Conservation (phyloP, 2,329 filamentous ascomycete genomes). For the Trichoderma pleuroti region DNA sequence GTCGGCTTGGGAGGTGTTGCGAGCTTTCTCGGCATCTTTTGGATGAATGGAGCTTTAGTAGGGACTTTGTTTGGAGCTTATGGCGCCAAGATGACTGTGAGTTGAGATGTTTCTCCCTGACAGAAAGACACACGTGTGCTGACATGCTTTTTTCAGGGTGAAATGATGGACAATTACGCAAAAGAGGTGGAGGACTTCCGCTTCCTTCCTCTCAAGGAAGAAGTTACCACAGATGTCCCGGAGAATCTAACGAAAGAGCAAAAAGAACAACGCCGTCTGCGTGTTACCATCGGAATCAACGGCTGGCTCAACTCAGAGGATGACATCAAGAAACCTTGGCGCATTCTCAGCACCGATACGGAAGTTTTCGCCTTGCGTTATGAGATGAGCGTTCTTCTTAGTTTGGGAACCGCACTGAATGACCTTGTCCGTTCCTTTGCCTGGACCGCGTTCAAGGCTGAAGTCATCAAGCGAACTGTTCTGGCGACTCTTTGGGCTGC, state of each 20-base stretch:
- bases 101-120: slow-evolving; percentile 14
- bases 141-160: slow-evolving; percentile 46
- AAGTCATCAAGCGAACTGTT: slow-evolving; percentile 71
- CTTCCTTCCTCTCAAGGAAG: slow-evolving; percentile 68
- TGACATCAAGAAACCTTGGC: slow-evolving; percentile 78
- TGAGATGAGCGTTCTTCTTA: slow-evolving; percentile 73
- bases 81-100: slow-evolving; percentile 67
- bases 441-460: slow-evolving; percentile 68
- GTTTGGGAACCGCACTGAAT: slow-evolving; percentile 69
- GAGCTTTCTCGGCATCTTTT: slow-evolving; percentile 80
- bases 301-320: slow-evolving; percentile 77
- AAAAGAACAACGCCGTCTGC: slow-evolving; percentile 50
- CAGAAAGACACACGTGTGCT: not conserved
- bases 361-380: slow-evolving; percentile 84
- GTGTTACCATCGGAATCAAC: slow-evolving; percentile 81
- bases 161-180: slow-evolving; percentile 85
- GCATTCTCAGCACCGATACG: slow-evolving; percentile 63
- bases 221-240: slow-evolving; percentile 33
- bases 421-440: slow-evolving; percentile 70
- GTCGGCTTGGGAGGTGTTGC: slow-evolving; percentile 82
- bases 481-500: slow-evolving; percentile 65
- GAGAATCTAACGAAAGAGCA: slow-evolving; percentile 21
- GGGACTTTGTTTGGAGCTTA: slow-evolving; percentile 87
- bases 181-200: slow-evolving; percentile 77
- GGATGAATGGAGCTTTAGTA: slow-evolving; percentile 80